Conservation (phyloP, 2,329 filamentous ascomycete genomes). For the Hysterium pulicare region DNA sequence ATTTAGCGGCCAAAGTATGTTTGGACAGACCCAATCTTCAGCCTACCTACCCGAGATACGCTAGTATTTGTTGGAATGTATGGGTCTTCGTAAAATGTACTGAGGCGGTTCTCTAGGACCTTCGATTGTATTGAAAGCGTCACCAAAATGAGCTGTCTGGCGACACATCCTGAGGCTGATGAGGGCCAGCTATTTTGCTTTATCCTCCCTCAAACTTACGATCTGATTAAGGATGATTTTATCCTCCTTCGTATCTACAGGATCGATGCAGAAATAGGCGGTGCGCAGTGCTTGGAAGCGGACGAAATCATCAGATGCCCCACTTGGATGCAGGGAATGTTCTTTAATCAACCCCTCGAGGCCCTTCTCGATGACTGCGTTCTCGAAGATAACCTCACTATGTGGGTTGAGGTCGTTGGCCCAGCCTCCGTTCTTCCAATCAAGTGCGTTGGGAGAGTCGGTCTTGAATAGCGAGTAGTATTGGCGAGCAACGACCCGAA, state of each 20-base stretch:
- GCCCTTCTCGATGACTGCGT: conserved; percentile 78
- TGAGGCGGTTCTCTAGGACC: no score
- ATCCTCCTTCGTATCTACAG: conserved; percentile 64
- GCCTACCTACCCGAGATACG: no score
- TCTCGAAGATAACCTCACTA: conserved; percentile 73
- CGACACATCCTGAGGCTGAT: no score
- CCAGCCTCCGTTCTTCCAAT: conserved; percentile 70
- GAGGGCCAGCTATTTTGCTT: conserved; percentile 17
- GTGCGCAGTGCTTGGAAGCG: conserved; percentile 90
- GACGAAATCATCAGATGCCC: conserved; percentile 49
- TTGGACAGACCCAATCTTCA: no score
- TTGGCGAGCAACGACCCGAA: conserved; percentile 64
- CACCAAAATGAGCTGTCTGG: no score
- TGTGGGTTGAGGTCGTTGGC: conserved; percentile 80
- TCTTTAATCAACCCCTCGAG: conserved; percentile 74
- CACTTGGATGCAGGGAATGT: conserved; percentile 29
- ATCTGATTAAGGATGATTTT: conserved; percentile 87
- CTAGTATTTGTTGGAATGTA: no score
- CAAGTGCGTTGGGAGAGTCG: conserved; percentile 71
- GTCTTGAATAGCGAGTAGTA: conserved; percentile 84
- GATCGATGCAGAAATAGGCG: conserved; percentile 81
- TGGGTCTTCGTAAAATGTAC: no score
- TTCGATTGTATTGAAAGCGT: no score
- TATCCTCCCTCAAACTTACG: conserved; percentile 84
- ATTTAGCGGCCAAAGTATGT: no score